phyloP scores from a whole-genome alignment of 495 filamentous ascomycete genomes.

The Neurospora discreta region DNA sequence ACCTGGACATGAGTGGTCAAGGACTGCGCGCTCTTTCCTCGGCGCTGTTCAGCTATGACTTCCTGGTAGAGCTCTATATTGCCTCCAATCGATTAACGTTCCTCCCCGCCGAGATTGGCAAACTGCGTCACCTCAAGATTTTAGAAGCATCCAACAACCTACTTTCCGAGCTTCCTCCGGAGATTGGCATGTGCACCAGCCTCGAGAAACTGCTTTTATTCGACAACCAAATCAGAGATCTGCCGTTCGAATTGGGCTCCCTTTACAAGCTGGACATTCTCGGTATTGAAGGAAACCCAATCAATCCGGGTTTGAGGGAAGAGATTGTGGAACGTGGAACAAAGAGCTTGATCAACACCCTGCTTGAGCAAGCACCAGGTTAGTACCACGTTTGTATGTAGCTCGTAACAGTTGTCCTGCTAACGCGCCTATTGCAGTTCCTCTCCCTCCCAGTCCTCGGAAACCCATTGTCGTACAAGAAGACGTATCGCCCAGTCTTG shows the following conservation, averaged over 20 bases:
- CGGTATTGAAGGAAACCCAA: conserved; percentile 84
- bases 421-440: conserved; percentile 32
- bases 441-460: conserved; percentile 51
- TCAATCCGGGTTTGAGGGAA: conserved; percentile 59
- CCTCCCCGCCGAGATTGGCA: conserved; percentile 67
- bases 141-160: conserved; percentile 86
- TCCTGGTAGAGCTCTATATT: conserved; percentile 82
- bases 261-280: conserved; percentile 78
- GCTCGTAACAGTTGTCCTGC: background rate
- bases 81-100: conserved; percentile 76
- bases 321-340: conserved; percentile 79
- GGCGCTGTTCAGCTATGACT: conserved; percentile 71
- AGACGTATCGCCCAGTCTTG: conserved; percentile 34
- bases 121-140: conserved; percentile 62
- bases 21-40: conserved; percentile 70
- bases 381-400: conserved; percentile 21
- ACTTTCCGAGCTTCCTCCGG: conserved; percentile 69
- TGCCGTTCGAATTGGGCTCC: conserved; percentile 81
- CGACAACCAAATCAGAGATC: conserved; percentile 71
- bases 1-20: conserved; percentile 88
- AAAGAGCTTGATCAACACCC: conserved; percentile 64
- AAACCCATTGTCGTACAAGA: conserved; percentile 38
- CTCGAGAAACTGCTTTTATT: conserved; percentile 71
- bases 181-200: conserved; percentile 92
- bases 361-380: conserved; percentile 79